Evolutionary conservation across 441 rosid species (phyloP), one percentile per base, ranked within the genome.

Genomic region (Brassica hybrid): DNA sequence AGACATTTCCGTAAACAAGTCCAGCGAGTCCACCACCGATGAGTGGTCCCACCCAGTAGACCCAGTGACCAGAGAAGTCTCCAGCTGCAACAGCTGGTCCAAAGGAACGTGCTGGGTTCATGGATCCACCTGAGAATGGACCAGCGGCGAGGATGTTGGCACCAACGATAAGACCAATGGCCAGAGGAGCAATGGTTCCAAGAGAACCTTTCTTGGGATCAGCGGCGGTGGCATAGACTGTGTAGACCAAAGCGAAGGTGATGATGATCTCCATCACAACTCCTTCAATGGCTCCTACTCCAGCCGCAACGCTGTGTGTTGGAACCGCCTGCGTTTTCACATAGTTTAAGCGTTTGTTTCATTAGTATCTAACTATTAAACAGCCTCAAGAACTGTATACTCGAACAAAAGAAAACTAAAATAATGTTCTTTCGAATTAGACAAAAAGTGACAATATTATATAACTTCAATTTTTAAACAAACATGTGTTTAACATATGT

Each of bases 131-230:
- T 0, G 95, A 90, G 87, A 94, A 94, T 41, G 98, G 98, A 67
- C 98, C 98, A 5, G 95, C 95, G 1, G 96, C 98, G 74, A 91
- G 79, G 76, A 92, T 94, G 88, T 94, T 94, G 79, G 98, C 98
- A 27, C 97, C 98, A 2, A 94, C 97, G 5, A 94, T 90, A 86
- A 94, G 88, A 2, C 97, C 97, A 4, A 94, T 94, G 27, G 97
- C 97, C 0, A 94, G 86, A 50, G 97, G 98, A 48, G 97, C 97
- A 41, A 92, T 91, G 60, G 82, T 92, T 65, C 97, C 97, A 11
- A 94, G 78, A 16, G 95, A 88, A 14, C 97, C 97, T 80, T 90
- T 94, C 87, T 92, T 94, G 54, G 95, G 97, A 82, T 94, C 98
- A 52, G 92, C 97, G 11, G 98, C 98, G 0, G 97, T 94, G 74